These are phyloP conservation scores for Penicillium thymicola DNA, from an alignment of 2,329 filamentous ascomycete species.

Conservation along the genomic window DNA sequence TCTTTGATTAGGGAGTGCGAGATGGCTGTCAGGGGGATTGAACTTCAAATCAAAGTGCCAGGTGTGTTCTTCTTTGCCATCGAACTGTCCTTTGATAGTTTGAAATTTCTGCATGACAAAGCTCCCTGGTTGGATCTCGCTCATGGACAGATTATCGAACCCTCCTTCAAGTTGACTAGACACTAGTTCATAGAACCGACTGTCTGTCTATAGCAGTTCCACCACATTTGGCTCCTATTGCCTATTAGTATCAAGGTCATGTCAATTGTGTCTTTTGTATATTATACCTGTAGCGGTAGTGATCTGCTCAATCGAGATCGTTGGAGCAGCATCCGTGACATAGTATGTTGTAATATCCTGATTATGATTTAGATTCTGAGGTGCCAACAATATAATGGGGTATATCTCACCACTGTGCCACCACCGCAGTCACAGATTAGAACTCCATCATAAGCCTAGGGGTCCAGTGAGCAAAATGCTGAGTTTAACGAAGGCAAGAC, in stretches of 20 bases:
- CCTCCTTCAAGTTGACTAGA: neutral
- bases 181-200: neutral
- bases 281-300: neutral
- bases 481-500: neutral
- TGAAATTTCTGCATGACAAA: neutral
- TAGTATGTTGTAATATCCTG: neutral
- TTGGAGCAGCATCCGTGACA: neutral
- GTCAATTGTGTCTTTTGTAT: neutral
- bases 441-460: neutral
- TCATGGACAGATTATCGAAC: neutral
- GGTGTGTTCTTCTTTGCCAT: neutral
- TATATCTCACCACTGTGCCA: neutral
- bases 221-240: neutral
- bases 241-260: neutral
- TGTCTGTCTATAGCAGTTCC: neutral
- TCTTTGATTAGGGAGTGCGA: neutral
- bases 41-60: neutral
- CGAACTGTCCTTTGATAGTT: neutral
- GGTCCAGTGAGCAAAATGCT: neutral
- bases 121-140: neutral
- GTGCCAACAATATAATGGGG: neutral
- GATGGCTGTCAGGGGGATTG: neutral
- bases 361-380: neutral
- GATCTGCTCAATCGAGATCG: neutral
- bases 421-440: neutral